Evolutionary conservation across 257 asterid genomes (phyloP).

Genomic region (Plantago elongata): DNA sequence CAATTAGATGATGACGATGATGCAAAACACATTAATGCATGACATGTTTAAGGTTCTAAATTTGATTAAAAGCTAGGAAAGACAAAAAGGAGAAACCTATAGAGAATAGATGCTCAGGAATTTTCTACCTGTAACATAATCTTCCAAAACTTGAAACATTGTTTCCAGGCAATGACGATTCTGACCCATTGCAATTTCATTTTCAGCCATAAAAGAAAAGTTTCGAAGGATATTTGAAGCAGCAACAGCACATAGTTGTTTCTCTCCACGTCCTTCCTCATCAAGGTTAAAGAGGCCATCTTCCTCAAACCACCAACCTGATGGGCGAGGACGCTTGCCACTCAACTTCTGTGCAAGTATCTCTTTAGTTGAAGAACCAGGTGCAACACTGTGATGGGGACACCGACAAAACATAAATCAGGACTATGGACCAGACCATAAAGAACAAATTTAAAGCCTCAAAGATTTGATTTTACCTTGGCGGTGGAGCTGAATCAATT

Average conservation of each 20-base stretch:
- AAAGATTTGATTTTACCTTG: conserved; percentile 37
- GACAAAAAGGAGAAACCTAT: neutral
- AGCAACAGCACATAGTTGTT: conserved; percentile 90
- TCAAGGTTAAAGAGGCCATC: conserved; percentile 90
- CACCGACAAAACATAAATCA: neutral
- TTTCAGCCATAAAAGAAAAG: conserved; percentile 97
- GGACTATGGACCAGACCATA: neutral
- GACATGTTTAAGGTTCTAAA: neutral
- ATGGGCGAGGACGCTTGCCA: conserved; percentile 47
- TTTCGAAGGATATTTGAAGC: conserved; percentile 90
- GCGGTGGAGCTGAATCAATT: conserved; percentile 52
- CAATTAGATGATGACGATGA: too few relatives aligned
- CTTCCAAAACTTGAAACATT: conserved; percentile 84
- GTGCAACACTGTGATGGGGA: conserved; percentile 40
- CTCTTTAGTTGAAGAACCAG: conserved; percentile 60
- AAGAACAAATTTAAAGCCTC: conserved; percentile 8
- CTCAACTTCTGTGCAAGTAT: conserved; percentile 45
- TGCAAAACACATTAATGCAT: too few relatives aligned
- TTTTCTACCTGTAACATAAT: conserved; percentile 68
- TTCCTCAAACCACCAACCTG: conserved; percentile 97
- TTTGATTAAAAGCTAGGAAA: neutral
- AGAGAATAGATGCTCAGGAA: neutral
- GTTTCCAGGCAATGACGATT: conserved; percentile 92
- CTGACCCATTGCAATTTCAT: conserved; percentile 93
- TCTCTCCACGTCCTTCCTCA: conserved; percentile 89